These are phyloP conservation scores for Diplosphaera chodatii DNA, from an alignment of 139 green algal genomes.

Conservation along the genomic window DNA sequence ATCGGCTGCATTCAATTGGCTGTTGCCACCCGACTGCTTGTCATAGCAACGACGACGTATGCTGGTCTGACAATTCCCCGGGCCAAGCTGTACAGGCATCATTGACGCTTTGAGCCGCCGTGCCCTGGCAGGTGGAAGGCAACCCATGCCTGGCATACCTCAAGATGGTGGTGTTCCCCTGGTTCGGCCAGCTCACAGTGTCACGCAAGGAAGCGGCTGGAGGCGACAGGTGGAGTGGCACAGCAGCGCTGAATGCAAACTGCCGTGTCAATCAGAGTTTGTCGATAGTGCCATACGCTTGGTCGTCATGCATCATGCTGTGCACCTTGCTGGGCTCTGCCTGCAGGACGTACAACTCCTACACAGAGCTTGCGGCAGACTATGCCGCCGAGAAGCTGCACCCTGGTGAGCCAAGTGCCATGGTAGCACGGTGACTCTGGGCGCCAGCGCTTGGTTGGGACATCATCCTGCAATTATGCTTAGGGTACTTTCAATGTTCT, in stretches of 20 bases:
- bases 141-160: conserved; percentile 96
- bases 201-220: conserved; percentile 65
- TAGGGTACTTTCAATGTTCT: no score
- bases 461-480: no score
- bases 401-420: conserved; percentile 35
- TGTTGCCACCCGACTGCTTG: no score
- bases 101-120: no score
- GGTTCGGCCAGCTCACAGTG: conserved; percentile 75
- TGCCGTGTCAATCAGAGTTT: no score
- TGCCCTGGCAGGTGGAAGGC: conserved; percentile 44
- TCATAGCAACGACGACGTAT: no score
- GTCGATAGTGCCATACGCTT: no score
- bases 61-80: no score
- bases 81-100: no score
- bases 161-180: conserved; percentile 88
- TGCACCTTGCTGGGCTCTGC: not conserved
- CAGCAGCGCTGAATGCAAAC: not conserved
- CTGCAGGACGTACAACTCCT: conserved; percentile 55
- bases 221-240: conserved; percentile 54
- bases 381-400: conserved; percentile 74
- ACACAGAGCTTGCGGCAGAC: conserved; percentile 73
- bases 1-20: no score
- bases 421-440: no score
- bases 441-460: not conserved
- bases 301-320: no score